Conservation (phyloP, 306 rosid species). For the Quercus variabilis region DNA sequence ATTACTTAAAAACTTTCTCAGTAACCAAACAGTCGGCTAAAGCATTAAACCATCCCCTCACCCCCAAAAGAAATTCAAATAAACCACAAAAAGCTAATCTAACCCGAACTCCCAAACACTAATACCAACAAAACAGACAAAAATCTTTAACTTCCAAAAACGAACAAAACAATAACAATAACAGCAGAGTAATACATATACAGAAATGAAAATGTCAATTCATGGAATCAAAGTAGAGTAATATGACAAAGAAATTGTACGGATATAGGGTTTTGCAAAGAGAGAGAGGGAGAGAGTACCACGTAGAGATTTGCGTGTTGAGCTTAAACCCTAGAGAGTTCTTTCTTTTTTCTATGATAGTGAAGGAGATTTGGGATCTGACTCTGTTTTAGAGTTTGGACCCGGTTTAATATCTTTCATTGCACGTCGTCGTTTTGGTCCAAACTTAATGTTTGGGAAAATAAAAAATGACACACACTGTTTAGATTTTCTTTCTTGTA, state of each 20-base stretch:
- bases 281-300: neutral
- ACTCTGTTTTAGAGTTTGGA: too few species aligned
- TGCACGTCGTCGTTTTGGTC: too few species aligned
- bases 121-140: neutral
- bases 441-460: too few species aligned
- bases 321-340: slow-evolving; percentile 16
- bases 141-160: neutral
- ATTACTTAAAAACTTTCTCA: neutral
- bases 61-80: neutral
- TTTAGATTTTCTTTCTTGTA: too few species aligned
- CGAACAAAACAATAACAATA: neutral
- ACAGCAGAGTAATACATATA: neutral
- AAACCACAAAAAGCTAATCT: neutral
- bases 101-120: neutral
- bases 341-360: neutral
- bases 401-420: too few species aligned
- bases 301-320: neutral
- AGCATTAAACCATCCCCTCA: neutral
- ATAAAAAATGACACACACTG: too few species aligned
- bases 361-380: neutral
- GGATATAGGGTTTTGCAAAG: neutral
- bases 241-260: neutral
- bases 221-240: neutral
- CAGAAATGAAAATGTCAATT: neutral
- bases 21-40: neutral